A percentile compares a stretch with the other conserved stretches of the same genome.
phyloP scores from a whole-genome alignment of 2,329 filamentous ascomycete genomes.

The Calonectria multiphialidica region DNA sequence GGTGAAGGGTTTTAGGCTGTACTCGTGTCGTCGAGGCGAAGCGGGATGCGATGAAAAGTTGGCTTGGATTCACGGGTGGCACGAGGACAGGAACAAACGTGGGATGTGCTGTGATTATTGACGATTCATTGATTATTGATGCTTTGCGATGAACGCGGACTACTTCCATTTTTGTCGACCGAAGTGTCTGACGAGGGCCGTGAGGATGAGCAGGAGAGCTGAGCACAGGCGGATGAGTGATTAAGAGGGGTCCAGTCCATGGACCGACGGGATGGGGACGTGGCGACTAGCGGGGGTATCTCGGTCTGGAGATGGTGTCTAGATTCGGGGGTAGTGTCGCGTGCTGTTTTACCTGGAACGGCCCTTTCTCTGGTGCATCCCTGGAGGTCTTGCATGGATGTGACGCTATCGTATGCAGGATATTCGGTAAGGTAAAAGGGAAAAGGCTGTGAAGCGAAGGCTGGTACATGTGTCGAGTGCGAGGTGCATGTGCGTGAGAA shows the following conservation, averaged over 20 bases:
- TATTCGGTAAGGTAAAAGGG: constrained; percentile 8
- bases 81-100: neutral
- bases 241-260: neutral
- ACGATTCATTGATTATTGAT: neutral
- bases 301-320: constrained; percentile 1
- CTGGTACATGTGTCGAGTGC: neutral
- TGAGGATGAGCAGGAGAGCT: neutral
- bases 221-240: neutral
- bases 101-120: neutral
- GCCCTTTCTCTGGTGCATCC: neutral
- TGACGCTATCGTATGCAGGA: neutral
- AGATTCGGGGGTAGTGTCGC: neutral
- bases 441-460: neutral
- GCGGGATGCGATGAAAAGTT: neutral
- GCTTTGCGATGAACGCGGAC: neutral
- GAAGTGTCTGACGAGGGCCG: constrained; percentile 1
- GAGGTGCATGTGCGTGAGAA: neutral
- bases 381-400: neutral
- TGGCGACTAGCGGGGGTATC: neutral
- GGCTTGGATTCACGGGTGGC: neutral
- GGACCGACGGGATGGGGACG: neutral
- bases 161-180: constrained; percentile 13
- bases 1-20: neutral
- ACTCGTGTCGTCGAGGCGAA: neutral
- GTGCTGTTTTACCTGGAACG: constrained; percentile 3